These are phyloP conservation scores for Geranomyces variabilis DNA, from an alignment of 192 early-diverging fungal genomes.

Conservation along the genomic window DNA sequence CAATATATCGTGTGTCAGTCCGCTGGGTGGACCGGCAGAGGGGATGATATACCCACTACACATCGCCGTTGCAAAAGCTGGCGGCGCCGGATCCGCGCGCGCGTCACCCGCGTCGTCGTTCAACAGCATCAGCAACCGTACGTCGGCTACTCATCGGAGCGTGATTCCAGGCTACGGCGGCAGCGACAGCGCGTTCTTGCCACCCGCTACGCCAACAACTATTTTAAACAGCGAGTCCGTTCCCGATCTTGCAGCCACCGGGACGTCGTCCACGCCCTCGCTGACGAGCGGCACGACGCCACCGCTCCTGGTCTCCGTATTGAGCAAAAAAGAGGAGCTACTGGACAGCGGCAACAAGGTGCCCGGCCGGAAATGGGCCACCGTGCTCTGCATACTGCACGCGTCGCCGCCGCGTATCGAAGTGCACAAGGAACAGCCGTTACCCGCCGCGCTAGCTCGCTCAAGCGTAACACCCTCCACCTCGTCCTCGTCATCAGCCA, in stretches of 20 bases:
- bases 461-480: background rate
- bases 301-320: constrained; percentile 24
- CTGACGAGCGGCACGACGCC: background rate
- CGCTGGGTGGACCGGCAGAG: background rate
- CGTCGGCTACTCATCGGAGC: no score
- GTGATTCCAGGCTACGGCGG: no score
- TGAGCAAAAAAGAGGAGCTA: constrained; percentile 41
- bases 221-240: background rate
- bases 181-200: no score
- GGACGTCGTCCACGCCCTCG: background rate
- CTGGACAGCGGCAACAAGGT: constrained; percentile 28
- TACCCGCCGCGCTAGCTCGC: background rate
- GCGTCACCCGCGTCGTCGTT: background rate
- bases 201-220: background rate
- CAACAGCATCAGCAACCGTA: background rate
- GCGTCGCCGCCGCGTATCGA: constrained; percentile 10
- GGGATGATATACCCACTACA: no score
- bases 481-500: background rate
- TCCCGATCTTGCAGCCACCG: background rate
- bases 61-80: no score
- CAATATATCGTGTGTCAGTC: constrained; percentile 8
- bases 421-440: background rate
- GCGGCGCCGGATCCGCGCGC: no score
- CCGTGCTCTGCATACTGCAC: constrained; percentile 25
- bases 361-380: constrained; percentile 28